phyloP scores from a whole-genome alignment of 345 rosid genomes.

The Pistacia atlantica region DNA sequence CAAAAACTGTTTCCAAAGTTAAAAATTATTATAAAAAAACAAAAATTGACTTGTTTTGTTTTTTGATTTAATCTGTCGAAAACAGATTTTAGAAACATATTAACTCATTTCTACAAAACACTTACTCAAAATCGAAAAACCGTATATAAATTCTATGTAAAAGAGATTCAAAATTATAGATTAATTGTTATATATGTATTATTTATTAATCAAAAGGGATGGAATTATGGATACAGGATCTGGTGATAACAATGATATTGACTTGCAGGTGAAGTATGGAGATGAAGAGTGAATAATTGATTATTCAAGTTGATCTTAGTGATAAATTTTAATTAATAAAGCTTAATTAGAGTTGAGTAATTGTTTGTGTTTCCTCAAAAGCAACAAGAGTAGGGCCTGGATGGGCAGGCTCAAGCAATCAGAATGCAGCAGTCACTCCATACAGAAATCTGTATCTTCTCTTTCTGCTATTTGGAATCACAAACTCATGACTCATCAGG shows the following conservation, averaged over 20 bases:
- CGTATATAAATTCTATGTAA: too few species aligned
- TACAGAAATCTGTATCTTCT: not conserved
- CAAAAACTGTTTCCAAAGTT: too few species aligned
- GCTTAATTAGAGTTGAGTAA: constrained; percentile 1
- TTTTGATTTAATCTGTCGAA: too few species aligned
- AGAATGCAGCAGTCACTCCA: constrained; percentile 4
- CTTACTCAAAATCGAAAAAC: too few species aligned
- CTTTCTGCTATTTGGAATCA: constrained; percentile 24
- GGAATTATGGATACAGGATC: not conserved
- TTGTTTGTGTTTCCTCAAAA: constrained; percentile 32
- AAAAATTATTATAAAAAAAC: too few species aligned
- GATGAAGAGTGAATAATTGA: not conserved
- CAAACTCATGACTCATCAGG: not conserved
- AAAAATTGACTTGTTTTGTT: too few species aligned
- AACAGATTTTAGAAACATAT: too few species aligned
- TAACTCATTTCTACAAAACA: too few species aligned
- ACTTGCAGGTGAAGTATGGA: constrained; percentile 13
- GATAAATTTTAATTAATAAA: not conserved
- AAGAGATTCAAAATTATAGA: too few species aligned
- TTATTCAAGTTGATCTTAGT: not conserved
- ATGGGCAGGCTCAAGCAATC: constrained; percentile 23
- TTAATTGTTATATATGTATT: too few species aligned
- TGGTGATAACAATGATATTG: constrained; percentile 11
- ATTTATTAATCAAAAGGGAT: not conserved
- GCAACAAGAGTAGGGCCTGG: constrained; percentile 37